These are phyloP conservation scores for Saccharomyces hybrid DNA, from an alignment of 1,139 yeast genomes.

Conservation along the genomic window DNA sequence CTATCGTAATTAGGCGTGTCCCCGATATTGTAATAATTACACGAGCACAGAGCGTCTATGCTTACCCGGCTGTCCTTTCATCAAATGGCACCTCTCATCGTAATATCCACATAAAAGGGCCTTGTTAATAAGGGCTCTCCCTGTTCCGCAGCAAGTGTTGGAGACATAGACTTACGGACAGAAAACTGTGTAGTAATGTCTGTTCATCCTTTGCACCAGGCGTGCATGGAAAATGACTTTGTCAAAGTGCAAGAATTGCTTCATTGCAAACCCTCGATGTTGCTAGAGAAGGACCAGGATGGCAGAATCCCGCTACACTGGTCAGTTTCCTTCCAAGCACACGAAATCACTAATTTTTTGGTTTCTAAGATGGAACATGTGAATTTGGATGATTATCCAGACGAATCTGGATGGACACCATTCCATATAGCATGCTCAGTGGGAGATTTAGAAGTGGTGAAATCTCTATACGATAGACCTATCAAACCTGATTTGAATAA, in stretches of 20 bases:
- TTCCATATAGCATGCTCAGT: slow-evolving; percentile 73
- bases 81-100: no score
- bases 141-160: no score
- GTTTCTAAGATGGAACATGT: slow-evolving; percentile 30
- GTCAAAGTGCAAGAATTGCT: slow-evolving; percentile 20
- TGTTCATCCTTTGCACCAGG: slow-evolving; percentile 25
- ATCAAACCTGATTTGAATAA: slow-evolving; percentile 43
- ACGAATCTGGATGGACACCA: slow-evolving; percentile 83
- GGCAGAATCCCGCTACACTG: slow-evolving; percentile 81
- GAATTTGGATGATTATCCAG: slow-evolving; percentile 65
- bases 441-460: slow-evolving; percentile 53
- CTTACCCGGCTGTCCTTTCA: no score
- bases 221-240: slow-evolving; percentile 29
- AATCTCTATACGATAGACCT: slow-evolving; percentile 35
- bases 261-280: slow-evolving; percentile 1
- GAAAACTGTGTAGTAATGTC: slow-evolving; percentile 5
- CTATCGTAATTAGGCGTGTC: no score
- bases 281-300: slow-evolving; percentile 48
- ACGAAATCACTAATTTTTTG: slow-evolving; percentile 40
- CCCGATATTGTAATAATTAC: no score
- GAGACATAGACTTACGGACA: no score
- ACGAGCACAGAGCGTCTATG: no score
- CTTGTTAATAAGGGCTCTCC: no score
- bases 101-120: no score
- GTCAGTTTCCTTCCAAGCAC: slow-evolving; percentile 68